These are phyloP conservation scores for Neofusicoccum kwambonambiense DNA, from an alignment of 2,329 filamentous ascomycete genomes.

Conservation along the genomic window DNA sequence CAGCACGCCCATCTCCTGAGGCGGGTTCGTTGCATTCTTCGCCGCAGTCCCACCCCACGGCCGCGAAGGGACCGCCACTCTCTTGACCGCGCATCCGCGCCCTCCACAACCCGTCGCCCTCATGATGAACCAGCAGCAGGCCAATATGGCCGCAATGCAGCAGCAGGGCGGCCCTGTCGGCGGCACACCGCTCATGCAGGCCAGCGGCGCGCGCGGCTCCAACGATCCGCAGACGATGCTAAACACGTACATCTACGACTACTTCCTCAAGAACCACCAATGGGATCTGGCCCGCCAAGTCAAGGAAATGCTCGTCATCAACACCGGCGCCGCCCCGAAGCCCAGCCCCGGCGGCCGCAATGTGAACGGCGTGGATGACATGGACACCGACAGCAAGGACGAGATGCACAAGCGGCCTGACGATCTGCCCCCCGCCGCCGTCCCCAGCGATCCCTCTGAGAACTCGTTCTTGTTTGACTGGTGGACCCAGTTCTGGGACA, in stretches of 20 bases:
- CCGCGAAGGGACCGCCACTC: conserved; percentile 11
- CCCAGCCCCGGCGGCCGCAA: conserved; percentile 63
- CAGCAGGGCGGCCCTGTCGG: conserved; percentile 65
- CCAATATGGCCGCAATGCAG: conserved; percentile 67
- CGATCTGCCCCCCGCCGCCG: conserved; percentile 74
- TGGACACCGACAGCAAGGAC: conserved; percentile 83
- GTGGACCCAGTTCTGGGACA: conserved; percentile 98
- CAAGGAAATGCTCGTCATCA: conserved; percentile 49
- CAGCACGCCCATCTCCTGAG: conserved; percentile 13
- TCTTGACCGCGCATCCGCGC: conserved; percentile 8
- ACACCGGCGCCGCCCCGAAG: conserved; percentile 54
- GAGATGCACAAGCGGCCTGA: conserved; percentile 74
- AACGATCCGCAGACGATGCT: conserved; percentile 55
- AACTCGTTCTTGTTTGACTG: conserved; percentile 93
- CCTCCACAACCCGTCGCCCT: conserved; percentile 2
- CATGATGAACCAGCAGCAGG: conserved; percentile 51
- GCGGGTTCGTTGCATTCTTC: conserved; percentile 8
- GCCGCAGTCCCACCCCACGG: conserved; percentile 1
- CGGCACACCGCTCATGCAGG: conserved; percentile 65
- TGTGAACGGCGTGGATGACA: conserved; percentile 68
- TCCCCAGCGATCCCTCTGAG: conserved; percentile 61
- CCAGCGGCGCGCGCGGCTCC: conserved; percentile 40
- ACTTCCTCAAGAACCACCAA: conserved; percentile 83
- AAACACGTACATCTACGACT: conserved; percentile 89
- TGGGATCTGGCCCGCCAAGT: conserved; percentile 78